These are phyloP conservation scores for Parasarocladium wereldwijsianum DNA, from an alignment of 2,329 filamentous ascomycete genomes.

Conservation along the genomic window DNA sequence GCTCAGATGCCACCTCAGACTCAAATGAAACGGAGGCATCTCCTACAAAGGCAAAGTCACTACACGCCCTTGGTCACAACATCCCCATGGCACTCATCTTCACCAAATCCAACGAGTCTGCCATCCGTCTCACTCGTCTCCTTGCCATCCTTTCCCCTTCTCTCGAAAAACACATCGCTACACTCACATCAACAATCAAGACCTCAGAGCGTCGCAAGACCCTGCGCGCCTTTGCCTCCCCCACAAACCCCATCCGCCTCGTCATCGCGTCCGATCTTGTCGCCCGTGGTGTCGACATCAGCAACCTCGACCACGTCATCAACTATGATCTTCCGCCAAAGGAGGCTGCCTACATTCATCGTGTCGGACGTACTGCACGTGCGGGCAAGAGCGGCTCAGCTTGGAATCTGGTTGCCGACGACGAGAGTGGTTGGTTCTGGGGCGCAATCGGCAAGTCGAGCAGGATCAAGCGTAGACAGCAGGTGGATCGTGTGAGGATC, in stretches of 20 bases:
- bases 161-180: slow-evolving; percentile 43
- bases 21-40: slow-evolving; percentile 18
- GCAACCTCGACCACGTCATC: slow-evolving; percentile 66
- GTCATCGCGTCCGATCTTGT: slow-evolving; percentile 90
- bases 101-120: slow-evolving; percentile 78
- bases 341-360: slow-evolving; percentile 74
- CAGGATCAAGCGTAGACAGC: slow-evolving; percentile 27
- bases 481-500: slow-evolving; percentile 33
- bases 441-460: slow-evolving; percentile 55
- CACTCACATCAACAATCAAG: slow-evolving; percentile 65
- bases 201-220: slow-evolving; percentile 54
- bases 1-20: slow-evolving; percentile 10
- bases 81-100: slow-evolving; percentile 57
- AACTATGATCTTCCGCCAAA: slow-evolving; percentile 87
- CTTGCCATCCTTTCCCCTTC: slow-evolving; percentile 51
- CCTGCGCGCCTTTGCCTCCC: slow-evolving; percentile 50
- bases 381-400: slow-evolving; percentile 63
- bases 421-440: slow-evolving; percentile 86
- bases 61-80: slow-evolving; percentile 7
- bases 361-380: slow-evolving; percentile 79
- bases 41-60: slow-evolving; percentile 5
- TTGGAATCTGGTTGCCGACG: slow-evolving; percentile 74
- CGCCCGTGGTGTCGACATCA: slow-evolving; percentile 76
- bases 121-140: slow-evolving; percentile 72
- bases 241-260: slow-evolving; percentile 53